Base-by-base conservation (phyloP, 257 asterid species). In the Scutellaria galericulata region DNA sequence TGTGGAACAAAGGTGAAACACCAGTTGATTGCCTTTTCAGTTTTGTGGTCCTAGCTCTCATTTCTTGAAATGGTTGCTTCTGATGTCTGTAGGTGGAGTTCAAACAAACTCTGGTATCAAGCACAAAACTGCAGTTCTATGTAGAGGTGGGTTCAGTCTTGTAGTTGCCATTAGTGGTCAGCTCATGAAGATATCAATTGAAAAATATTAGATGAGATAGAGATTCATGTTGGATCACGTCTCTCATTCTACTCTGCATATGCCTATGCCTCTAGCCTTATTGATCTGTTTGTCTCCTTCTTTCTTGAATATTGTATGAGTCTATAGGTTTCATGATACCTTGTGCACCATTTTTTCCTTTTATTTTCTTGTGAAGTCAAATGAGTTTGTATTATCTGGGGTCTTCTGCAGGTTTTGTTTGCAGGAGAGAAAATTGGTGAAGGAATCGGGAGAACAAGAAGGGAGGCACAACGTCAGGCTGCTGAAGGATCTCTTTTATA, bases 341-440 rank as follows among this genome's bases (percentile, higher is more conserved):
- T 57, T 37, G 37, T 58, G 64, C 55, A 8, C 56, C 37, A 31
- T 31, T 31, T 31, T 31, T 31, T 31, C 37, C 37, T 31, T 31
- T 31, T 31, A 3, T 31, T 51, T 53, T 20, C 46, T 10, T 18
- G 51, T 15, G 13, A 60, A 31, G 60, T 58, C 61, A 35, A 64
- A 48, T 73, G 67, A 69, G 60, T 7, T 64, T 42, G 50, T 71
- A 59, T 53, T 66, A 59, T 71, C 13, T 68, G 41, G 70, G 73
- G 61, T 59, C 70, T 62, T 77, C 56, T 86, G 77, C 80, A 95
- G 99, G 97, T 89, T 75, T 61, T 74, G 66, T 92, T 95, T 80
- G 95, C 94, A 1, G 99, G 99, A 53, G 89, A 88, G 77, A 95
- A 81, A 86, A 77, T 92, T 77, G 97, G 99, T 37, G 87, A 90